phyloP scores from a whole-genome alignment of 306 rosid genomes.

The Sechiopsis laciniata region DNA sequence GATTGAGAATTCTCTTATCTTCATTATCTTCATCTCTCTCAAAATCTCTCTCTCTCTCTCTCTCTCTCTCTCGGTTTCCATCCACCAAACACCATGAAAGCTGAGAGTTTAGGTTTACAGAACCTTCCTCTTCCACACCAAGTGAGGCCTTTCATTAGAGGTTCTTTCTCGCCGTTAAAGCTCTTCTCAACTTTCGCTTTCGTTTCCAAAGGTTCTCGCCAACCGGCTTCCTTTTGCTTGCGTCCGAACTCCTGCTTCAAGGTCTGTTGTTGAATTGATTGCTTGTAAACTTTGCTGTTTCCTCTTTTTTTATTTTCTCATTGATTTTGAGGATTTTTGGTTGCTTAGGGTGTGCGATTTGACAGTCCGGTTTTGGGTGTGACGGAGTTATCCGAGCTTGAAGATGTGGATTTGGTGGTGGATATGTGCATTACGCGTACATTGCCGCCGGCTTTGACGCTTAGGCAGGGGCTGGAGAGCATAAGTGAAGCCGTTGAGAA shows the following conservation, averaged over 20 bases:
- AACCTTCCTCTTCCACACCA: neutral
- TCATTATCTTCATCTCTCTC: conserved; percentile 9
- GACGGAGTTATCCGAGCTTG: conserved; percentile 23
- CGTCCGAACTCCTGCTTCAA: conserved; percentile 6
- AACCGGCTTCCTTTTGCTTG: neutral
- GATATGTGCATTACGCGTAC: conserved; percentile 63
- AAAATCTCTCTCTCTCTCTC: too few relatives aligned
- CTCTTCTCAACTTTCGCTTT: conserved; percentile 1
- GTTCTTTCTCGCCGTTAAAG: neutral
- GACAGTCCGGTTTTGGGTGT: conserved; percentile 33
- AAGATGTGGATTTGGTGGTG: conserved; percentile 41
- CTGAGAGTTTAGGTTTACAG: neutral
- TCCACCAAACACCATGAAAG: conserved; percentile 7
- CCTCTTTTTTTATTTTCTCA: neutral
- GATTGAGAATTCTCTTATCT: conserved; percentile 1
- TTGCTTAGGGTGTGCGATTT: conserved; percentile 27
- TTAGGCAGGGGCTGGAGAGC: conserved; percentile 58
- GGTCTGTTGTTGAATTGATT: neutral
- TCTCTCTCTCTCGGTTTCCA: too few relatives aligned
- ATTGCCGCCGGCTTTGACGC: conserved; percentile 65
- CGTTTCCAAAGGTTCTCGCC: conserved; percentile 8
- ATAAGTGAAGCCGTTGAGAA: conserved; percentile 53
- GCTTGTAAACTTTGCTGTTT: neutral
- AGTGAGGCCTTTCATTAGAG: neutral
- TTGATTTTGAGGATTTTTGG: neutral